Evolutionary conservation across 495 filamentous ascomycete genomes (phyloP).

Genomic region (Penicillium mononematosum): DNA sequence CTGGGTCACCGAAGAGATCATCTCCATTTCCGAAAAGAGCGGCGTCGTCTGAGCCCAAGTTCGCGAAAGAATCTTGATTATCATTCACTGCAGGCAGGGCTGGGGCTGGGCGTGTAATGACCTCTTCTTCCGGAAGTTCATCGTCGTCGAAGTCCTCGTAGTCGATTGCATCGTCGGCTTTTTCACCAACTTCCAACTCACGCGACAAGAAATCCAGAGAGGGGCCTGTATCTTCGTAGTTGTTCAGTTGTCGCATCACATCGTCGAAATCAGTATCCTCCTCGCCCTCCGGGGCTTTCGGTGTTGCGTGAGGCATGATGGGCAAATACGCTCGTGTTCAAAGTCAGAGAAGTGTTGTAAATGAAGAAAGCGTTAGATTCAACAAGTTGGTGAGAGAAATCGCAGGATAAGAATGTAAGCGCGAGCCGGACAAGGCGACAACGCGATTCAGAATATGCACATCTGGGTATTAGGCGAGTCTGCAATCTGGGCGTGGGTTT

Average conservation of each 20-base stretch:
- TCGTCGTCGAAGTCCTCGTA: slow-evolving; percentile 83
- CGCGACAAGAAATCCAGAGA: slow-evolving; percentile 45
- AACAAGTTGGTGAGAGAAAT: background rate
- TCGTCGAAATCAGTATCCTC: slow-evolving; percentile 49
- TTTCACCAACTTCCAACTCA: slow-evolving; percentile 63
- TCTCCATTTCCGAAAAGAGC: slow-evolving; percentile 47
- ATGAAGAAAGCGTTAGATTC: background rate
- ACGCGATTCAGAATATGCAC: slow-evolving; percentile 12
- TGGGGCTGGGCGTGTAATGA: slow-evolving; percentile 20
- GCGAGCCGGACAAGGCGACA: slow-evolving; percentile 12
- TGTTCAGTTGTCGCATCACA: slow-evolving; percentile 52
- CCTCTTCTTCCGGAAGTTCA: slow-evolving; percentile 68
- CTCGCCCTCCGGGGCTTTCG: slow-evolving; percentile 31
- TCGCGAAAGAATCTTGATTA: slow-evolving; percentile 25
- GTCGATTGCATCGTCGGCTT: slow-evolving; percentile 78
- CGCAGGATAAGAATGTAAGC: slow-evolving; percentile 1
- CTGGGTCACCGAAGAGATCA: slow-evolving; percentile 45
- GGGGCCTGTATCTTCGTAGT: slow-evolving; percentile 34
- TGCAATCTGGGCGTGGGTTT: background rate
- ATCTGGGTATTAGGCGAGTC: slow-evolving; percentile 8
- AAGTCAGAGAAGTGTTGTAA: background rate
- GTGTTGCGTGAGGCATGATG: slow-evolving; percentile 53
- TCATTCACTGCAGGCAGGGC: slow-evolving; percentile 17
- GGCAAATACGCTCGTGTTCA: background rate
- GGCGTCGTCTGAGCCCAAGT: slow-evolving; percentile 46